Evolutionary conservation across 768 basidiomycete species (phyloP).

Genomic region (Tulasnella sp.): DNA sequence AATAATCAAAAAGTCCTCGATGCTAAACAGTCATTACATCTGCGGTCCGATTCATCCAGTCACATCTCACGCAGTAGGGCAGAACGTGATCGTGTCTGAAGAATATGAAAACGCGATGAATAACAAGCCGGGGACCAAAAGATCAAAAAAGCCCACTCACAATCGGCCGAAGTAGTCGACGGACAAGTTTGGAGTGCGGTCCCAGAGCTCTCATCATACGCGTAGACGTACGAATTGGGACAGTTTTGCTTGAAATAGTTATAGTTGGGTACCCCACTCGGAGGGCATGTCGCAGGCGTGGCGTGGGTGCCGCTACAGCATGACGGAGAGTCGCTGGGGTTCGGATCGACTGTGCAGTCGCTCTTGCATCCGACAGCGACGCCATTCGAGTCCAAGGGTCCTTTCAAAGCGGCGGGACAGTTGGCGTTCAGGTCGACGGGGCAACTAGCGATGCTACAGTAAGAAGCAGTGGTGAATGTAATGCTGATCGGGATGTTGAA

Average conservation of each 20-base stretch:
- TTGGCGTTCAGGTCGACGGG: slow-evolving; percentile 15
- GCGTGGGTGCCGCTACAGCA: slow-evolving; percentile 15
- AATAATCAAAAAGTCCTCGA: too few species aligned
- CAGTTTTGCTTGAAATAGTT: slow-evolving; percentile 29
- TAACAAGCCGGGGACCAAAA: too few species aligned
- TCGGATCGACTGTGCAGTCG: slow-evolving; percentile 15
- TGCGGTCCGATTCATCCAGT: too few species aligned
- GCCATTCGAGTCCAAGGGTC: slow-evolving; percentile 15
- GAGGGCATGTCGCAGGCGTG: slow-evolving; percentile 19
- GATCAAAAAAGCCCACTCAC: too few species aligned
- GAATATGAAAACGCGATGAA: too few species aligned
- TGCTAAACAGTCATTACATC: too few species aligned
- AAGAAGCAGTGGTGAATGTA: slow-evolving; percentile 11
- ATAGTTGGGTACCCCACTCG: slow-evolving; percentile 20
- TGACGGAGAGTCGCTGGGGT: slow-evolving; percentile 10
- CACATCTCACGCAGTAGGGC: too few species aligned
- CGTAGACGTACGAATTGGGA: slow-evolving; percentile 41
- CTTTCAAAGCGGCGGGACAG: slow-evolving; percentile 5
- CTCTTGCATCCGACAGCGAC: slow-evolving; percentile 15
- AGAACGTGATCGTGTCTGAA: too few species aligned
- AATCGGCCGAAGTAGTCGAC: too few species aligned
- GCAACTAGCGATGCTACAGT: slow-evolving; percentile 14
- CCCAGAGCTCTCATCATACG: slow-evolving; percentile 42
- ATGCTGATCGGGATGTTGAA: slow-evolving; percentile 19
- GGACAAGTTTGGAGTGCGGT: slow-evolving; percentile 46